Evolutionary conservation across 345 rosid species (phyloP), one percentile per base, ranked within the genome.

Genomic region (Arabis alpina): DNA sequence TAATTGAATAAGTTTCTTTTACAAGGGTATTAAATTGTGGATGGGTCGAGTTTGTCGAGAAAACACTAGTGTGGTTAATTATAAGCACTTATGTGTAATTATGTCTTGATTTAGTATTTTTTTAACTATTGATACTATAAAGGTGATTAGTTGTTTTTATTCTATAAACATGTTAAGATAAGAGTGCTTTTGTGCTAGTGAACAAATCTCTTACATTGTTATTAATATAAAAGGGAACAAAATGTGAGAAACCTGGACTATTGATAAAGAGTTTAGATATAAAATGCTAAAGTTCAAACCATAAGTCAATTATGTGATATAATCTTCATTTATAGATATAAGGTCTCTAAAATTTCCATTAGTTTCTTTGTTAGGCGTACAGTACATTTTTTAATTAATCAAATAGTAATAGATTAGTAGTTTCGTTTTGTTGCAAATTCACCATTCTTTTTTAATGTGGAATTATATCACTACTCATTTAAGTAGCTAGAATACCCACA

Each of bases 1-100:
- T 40, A 44, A 54, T 55, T 55, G 40, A 64, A 41, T 61, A 63
- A 54, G 70, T 70, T 64, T 72, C 70, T 54, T 72, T 8, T 5
- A 2, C 45, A 73, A 64, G 65, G 71, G 36, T 73, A 41, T 66
- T 74, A 49, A 56, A 59, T 58, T 74, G 58, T 42, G 66, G 71
- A n/a, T 54, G 67, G 77, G 54, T 58, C 24, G 51, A 32, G 62
- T 61, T 59, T 59, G 71, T 64, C 71, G 76, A 66, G 2, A 34
- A 34, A 51, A 36, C 40, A 36, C 40, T 16, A 56, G 14, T 73
- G 19, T 7, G 25, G 55, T 73, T 73, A 65, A 65, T 66, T 56
- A 73, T 55, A 55, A 37, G 58, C 54, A 72, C 58, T 55, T 64
- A 64, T 64, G 49, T 34, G 30, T 73, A 63, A 44, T 61, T 63